These are phyloP conservation scores for Ophiosphaerella narmari DNA, from an alignment of 2,329 filamentous ascomycete genomes.

Conservation along the genomic window DNA sequence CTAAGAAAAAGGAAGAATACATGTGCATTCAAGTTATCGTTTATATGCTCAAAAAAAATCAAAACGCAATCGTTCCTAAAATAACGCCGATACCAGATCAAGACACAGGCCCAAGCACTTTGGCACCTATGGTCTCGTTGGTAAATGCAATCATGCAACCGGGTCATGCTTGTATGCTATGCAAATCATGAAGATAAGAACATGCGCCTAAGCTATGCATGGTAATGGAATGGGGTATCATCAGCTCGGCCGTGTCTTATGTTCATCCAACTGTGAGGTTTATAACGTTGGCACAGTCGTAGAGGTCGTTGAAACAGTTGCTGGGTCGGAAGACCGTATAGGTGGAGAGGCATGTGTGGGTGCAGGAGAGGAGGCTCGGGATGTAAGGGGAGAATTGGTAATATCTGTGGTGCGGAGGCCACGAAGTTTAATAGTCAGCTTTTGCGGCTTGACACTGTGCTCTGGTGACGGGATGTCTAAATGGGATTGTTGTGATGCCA, in stretches of 20 bases:
- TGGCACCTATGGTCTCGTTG: conserved; percentile 37
- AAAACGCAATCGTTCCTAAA: background rate
- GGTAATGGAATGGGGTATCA: conserved; percentile 20
- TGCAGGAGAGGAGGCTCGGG: conserved; percentile 23
- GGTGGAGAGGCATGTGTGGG: conserved; percentile 8
- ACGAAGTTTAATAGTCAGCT: conserved; percentile 41
- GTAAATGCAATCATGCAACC: conserved; percentile 30
- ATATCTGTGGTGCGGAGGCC: conserved; percentile 34
- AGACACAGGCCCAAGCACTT: conserved; percentile 44
- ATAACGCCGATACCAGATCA: conserved; percentile 37
- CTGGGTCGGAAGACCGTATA: conserved; percentile 1
- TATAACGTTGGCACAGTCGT: conserved; percentile 10
- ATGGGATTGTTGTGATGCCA: conserved; percentile 32
- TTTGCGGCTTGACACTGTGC: conserved; percentile 27
- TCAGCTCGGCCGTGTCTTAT: conserved; percentile 18
- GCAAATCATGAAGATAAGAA: conserved; percentile 31
- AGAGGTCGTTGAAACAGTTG: conserved; percentile 7
- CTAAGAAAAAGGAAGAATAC: background rate
- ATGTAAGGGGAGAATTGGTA: conserved; percentile 18
- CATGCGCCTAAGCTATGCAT: conserved; percentile 35
- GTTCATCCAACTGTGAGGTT: conserved; percentile 5
- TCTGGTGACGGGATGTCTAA: conserved; percentile 23
- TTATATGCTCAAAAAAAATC: conserved; percentile 11
- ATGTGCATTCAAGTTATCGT: conserved; percentile 6
- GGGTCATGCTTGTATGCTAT: conserved; percentile 39